A percentile compares a stretch with the other conserved stretches of the same genome.
phyloP scores from a whole-genome alignment of 495 filamentous ascomycete genomes.

The Lasiosphaeria ovina region DNA sequence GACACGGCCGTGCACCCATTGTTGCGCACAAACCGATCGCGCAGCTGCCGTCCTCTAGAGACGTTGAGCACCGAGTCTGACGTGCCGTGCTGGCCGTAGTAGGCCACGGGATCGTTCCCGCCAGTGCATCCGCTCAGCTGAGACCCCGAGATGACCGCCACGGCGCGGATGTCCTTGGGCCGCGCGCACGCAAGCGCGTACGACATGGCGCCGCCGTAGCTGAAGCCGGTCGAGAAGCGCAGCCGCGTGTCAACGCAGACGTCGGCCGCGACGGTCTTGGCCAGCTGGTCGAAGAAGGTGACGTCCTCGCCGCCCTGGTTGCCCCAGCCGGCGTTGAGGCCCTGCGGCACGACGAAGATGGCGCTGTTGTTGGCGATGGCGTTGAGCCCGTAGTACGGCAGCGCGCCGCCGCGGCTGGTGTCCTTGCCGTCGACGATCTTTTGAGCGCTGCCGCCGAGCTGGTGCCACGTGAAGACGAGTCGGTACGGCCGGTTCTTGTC shows the following conservation, averaged over 20 bases:
- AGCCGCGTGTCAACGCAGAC: slow-evolving; percentile 44
- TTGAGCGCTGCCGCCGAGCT: slow-evolving; percentile 35
- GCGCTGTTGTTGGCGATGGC: slow-evolving; percentile 29
- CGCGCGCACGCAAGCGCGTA: slow-evolving; percentile 44
- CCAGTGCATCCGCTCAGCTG: slow-evolving; percentile 41
- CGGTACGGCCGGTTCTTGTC: slow-evolving; percentile 40
- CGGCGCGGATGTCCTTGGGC: slow-evolving; percentile 39
- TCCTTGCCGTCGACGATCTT: slow-evolving; percentile 33
- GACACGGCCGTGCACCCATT: slow-evolving; percentile 32
- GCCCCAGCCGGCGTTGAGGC: slow-evolving; percentile 44
- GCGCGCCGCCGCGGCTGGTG: slow-evolving; percentile 16
- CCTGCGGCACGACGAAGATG: slow-evolving; percentile 44
- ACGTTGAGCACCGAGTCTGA: slow-evolving; percentile 40
- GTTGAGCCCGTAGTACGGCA: slow-evolving; percentile 41
- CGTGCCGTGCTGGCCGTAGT: slow-evolving; percentile 44
- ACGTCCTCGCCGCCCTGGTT: slow-evolving; percentile 45
- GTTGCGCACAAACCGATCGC: slow-evolving; percentile 39
- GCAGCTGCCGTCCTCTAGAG: slow-evolving; percentile 32
- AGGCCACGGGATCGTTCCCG: slow-evolving; percentile 42
- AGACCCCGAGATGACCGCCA: slow-evolving; percentile 39
- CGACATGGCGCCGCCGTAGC: slow-evolving; percentile 48
- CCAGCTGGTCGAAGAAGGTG: slow-evolving; percentile 35
- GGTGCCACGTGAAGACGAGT: slow-evolving; percentile 44
- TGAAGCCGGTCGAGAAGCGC: slow-evolving; percentile 45
- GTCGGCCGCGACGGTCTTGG: slow-evolving; percentile 33